Base-by-base conservation (phyloP, 805 yeast genomes). In the Ascoidea rubescens region DNA sequence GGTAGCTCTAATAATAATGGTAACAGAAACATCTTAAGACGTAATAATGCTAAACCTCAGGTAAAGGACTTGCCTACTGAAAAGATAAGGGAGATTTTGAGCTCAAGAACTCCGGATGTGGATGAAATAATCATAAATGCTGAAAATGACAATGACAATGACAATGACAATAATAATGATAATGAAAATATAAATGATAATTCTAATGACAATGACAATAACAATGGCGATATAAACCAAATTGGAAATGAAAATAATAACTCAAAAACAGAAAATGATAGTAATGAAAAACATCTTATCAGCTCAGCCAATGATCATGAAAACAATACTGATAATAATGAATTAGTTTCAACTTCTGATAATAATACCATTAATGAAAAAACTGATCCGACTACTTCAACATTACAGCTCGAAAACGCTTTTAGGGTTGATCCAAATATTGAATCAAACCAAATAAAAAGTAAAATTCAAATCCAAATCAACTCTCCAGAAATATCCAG, bases 81-180 rank as follows among this genome's bases (percentile, higher is more conserved):
- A 48, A 55, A 71, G 58, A 68, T 71, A 54, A 64, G 62, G 31
- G 64, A 60, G 51, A 61, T 73, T 1, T 61, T 78, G 42, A 55
- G 62, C 21, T 67, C 71, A 5, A 57, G 60, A 50, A 78, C 84
- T 4, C 84, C 82, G 0, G 75, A 69, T 47, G 68, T 71, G 3
- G 65, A 62, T 2, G 73, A 69, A 2, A 60, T 78, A 46, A 54
- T 50, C 53, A 62, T 66, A 0, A 79, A 74, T 53, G 82, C 82
- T 1, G 67, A 67, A 44, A 77, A 75, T 53, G 76, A 66, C 45
- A 61, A 58, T 16, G 57, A 56, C 30, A 49, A 47, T 28, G 56
- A 52, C 31, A 46, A 8, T 16, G 51, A 45, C 16, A 48, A 54
- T 16, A 54, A 51, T 31, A 54, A 45, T 32, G 53, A 53, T 21